Percentiles rank a stretch among this genome's conserved stretches.
Evolutionary conservation across 805 yeast genomes (phyloP).

Genomic region (Candida odintsovae): DNA sequence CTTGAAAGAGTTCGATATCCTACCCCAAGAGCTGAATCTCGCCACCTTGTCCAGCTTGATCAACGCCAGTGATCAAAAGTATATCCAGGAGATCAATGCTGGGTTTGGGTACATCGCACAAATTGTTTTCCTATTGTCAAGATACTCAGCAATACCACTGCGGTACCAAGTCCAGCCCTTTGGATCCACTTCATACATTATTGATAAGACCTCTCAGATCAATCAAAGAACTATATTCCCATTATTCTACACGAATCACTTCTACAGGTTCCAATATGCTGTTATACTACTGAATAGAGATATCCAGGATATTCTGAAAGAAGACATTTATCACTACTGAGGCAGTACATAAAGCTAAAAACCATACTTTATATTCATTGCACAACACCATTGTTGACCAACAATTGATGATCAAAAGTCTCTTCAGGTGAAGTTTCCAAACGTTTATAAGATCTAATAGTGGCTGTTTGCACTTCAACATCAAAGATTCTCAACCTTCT

Average conservation of each 20-base stretch:
- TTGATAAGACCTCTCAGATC: conserved; percentile 31
- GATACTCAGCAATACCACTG: conserved; percentile 30
- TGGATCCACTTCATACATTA: conserved; percentile 35
- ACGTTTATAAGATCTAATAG: conserved; percentile 64
- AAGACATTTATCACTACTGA: conserved; percentile 10
- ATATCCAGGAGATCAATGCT: conserved; percentile 25
- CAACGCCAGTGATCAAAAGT: conserved; percentile 9
- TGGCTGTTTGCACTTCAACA: conserved; percentile 43
- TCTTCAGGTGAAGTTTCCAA: conserved; percentile 48
- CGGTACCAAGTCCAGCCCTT: conserved; percentile 33
- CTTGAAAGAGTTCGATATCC: conserved; percentile 22
- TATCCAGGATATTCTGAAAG: conserved; percentile 28
- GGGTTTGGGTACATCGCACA: conserved; percentile 32
- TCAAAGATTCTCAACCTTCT: conserved; percentile 74
- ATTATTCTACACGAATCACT: conserved; percentile 32
- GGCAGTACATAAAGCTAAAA: conserved; percentile 2
- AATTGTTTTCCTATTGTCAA: conserved; percentile 26
- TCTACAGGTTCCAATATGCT: conserved; percentile 34
- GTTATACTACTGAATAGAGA: conserved; percentile 30
- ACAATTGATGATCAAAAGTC: conserved; percentile 35
- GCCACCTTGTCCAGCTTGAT: conserved; percentile 9
- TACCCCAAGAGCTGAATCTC: conserved; percentile 15
- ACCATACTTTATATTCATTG: background rate
- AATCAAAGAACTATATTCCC: conserved; percentile 31
- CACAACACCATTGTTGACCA: conserved; percentile 25